Evolutionary conservation across 352 stramenopile species (phyloP).

Genomic region (Peronospora belbahrii): DNA sequence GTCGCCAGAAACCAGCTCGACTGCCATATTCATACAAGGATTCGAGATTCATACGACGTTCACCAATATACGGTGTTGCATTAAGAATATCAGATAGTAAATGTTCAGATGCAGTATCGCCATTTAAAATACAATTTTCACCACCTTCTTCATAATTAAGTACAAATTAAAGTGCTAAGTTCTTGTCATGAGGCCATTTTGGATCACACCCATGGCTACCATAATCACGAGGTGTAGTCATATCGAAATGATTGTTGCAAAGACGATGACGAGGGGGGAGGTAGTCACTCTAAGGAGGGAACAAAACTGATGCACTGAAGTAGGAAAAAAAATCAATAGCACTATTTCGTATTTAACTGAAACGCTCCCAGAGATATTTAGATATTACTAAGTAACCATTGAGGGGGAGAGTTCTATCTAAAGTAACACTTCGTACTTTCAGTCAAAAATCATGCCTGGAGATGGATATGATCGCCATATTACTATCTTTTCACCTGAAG

Average conservation of each 20-base stretch:
- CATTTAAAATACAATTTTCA: conserved; percentile 90
- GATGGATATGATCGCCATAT: conserved; percentile 91
- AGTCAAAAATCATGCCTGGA: conserved; percentile 49
- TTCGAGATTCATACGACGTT: conserved; percentile 91
- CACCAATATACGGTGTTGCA: conserved; percentile 51
- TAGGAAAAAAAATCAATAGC: too few species aligned
- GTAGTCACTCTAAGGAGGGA: too few species aligned
- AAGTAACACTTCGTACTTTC: conserved; percentile 16
- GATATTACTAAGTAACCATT: too few species aligned
- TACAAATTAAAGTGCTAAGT: conserved; percentile 91
- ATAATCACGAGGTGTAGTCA: conserved; percentile 61
- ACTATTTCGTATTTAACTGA: background rate
- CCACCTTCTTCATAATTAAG: conserved; percentile 96
- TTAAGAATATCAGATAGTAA: conserved; percentile 91
- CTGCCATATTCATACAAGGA: conserved; percentile 94
- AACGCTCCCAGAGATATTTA: too few species aligned
- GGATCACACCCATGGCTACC: conserved; percentile 58
- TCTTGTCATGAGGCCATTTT: conserved; percentile 76
- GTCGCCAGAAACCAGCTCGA: conserved; percentile 90
- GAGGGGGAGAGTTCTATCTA: too few species aligned
- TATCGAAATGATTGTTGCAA: too few species aligned
- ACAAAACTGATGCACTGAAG: too few species aligned
- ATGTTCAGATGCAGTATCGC: conserved; percentile 84
- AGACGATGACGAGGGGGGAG: too few species aligned
- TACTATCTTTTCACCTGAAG: conserved; percentile 99